Evolutionary conservation across 768 basidiomycete genomes (phyloP).

Genomic region (Boletus insuetus): DNA sequence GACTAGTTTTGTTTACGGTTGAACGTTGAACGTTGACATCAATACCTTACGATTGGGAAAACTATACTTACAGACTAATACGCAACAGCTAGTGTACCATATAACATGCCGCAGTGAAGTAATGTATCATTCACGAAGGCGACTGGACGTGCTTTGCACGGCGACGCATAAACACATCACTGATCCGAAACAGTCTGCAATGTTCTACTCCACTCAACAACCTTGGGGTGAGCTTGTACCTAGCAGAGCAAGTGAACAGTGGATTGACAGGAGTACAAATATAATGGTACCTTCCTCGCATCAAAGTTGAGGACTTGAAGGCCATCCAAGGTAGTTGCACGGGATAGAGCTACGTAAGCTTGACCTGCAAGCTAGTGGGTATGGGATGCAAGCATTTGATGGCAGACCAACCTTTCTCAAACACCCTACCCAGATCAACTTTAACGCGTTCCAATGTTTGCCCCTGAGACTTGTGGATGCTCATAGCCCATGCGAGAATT

Average conservation of each 20-base stretch:
- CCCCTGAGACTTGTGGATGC: slow-evolving; percentile 97
- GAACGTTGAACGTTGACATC: too few relatives aligned
- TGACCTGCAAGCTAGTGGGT: slow-evolving; percentile 51
- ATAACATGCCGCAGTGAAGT: not conserved
- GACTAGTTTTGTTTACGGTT: too few relatives aligned
- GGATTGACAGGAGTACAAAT: not conserved
- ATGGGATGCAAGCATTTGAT: not conserved
- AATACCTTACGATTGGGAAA: too few relatives aligned
- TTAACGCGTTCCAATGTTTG: slow-evolving; percentile 94
- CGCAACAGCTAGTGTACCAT: not conserved
- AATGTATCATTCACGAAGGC: not conserved
- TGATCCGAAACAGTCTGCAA: slow-evolving; percentile 45
- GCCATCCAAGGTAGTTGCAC: slow-evolving; percentile 82
- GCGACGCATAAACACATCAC: slow-evolving; percentile 3
- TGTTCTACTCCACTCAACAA: slow-evolving; percentile 68
- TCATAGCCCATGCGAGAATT: slow-evolving; percentile 96
- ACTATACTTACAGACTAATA: not conserved
- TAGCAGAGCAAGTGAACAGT: slow-evolving; percentile 25
- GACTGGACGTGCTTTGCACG: not conserved
- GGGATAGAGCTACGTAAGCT: slow-evolving; percentile 89
- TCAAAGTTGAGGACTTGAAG: slow-evolving; percentile 84
- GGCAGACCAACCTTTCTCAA: slow-evolving; percentile 75
- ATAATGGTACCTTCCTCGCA: slow-evolving; percentile 54
- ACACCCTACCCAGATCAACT: slow-evolving; percentile 89
- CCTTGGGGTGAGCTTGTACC: slow-evolving; percentile 74